Evolutionary conservation across 495 filamentous ascomycete species (phyloP), one percentile per base, ranked within the genome.

Genomic region (Geoglossum glabrum): DNA sequence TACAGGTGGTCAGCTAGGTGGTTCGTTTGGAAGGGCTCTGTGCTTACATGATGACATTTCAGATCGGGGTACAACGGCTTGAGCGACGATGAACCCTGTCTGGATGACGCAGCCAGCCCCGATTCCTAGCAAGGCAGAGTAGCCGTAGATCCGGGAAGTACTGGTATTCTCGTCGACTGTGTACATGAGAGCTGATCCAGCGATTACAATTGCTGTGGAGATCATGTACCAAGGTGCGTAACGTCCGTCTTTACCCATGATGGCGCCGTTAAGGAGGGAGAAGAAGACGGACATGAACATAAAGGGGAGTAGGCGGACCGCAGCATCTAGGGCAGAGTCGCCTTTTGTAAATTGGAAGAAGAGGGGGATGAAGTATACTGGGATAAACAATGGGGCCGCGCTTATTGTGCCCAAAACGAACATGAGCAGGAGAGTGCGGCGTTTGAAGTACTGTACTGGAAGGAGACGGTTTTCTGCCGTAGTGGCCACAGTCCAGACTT

Each of bases 51-150:
- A n/a, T n/a, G n/a, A n/a, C n/a, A n/a, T n/a, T n/a, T n/a, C n/a
- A n/a, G n/a, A n/a, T n/a, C n/a, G n/a, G n/a, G n/a, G n/a, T n/a
- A n/a, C n/a, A n/a, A n/a, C 31, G 55, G 57, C 57, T 31, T 59
- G 57, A 11, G 57, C 57, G 17, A 84, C 72, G 1, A 76, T 69
- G 64, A 78, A 79, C 8, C 69, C 63, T 0, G 76, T 70, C 61
- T 80, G 75, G 27, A 74, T 63, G 58, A 70, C 76, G 8, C 72
- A 60, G 10, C 82, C 81, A 0, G 61, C 61, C 5, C 81, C 81
- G 30, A 79, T 60, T n/a, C 72, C 79, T 8, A 77, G 65, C 28
- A 82, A 60, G 9, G 77, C 66, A n/a, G 63, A 67, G 57, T 74
- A 74, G 40, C 79, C 80, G 64, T 82, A 83, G 26, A 83, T 72